Evolutionary conservation across 306 rosid species (phyloP).

Genomic region (Datisca glomerata): DNA sequence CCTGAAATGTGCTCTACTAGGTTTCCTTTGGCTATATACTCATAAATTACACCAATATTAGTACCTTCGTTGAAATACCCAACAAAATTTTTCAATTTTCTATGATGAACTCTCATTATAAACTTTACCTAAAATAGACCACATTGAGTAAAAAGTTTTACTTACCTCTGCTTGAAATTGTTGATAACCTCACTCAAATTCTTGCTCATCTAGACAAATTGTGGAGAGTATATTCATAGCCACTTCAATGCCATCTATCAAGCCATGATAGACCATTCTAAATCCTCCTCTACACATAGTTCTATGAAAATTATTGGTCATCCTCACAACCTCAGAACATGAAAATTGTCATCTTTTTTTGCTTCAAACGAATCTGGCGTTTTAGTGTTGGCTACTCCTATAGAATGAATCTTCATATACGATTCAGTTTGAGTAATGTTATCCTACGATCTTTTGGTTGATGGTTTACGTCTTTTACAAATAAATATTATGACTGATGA

Average conservation of each 20-base stretch:
- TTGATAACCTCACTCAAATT: constrained; percentile 23
- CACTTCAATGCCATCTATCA: constrained; percentile 19
- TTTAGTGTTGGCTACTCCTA: background rate
- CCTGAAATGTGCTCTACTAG: constrained; percentile 21
- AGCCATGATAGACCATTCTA: constrained; percentile 37
- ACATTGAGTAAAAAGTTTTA: background rate
- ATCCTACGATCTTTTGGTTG: background rate
- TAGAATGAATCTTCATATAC: background rate
- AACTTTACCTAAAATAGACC: constrained; percentile 21
- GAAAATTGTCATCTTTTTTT: constrained; percentile 10
- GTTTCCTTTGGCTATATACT: constrained; percentile 25
- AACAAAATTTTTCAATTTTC: constrained; percentile 33
- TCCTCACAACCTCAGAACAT: constrained; percentile 16
- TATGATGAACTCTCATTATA: constrained; percentile 32
- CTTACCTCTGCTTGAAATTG: constrained; percentile 52
- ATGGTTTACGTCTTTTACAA: constrained; percentile 1
- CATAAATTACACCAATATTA: constrained; percentile 20
- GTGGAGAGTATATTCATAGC: constrained; percentile 46
- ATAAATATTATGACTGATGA: constrained; percentile 9
- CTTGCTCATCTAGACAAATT: no score
- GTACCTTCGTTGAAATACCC: constrained; percentile 25
- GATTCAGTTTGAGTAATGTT: background rate
- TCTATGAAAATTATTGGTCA: constrained; percentile 24
- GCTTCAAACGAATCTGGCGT: constrained; percentile 3
- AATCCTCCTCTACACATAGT: constrained; percentile 35